A percentile compares a stretch with the other conserved stretches of the same genome.
phyloP scores from a whole-genome alignment of 768 basidiomycete species.

The Auricularia heimuer region DNA sequence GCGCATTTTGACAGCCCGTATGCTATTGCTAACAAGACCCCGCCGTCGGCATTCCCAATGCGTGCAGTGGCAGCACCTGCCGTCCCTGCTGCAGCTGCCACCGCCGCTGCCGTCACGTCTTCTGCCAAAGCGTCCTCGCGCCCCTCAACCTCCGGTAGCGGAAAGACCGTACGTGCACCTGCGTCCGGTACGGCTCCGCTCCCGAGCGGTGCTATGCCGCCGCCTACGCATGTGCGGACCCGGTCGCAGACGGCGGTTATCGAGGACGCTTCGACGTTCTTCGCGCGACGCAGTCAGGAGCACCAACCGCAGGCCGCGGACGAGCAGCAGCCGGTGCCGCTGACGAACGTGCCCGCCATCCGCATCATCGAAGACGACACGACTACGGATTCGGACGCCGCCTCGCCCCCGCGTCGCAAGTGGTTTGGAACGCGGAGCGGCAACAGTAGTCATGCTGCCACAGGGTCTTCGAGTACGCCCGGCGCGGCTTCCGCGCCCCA shows the following conservation, averaged over 20 bases:
- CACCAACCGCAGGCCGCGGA: neutral
- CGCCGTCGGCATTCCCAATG: slow-evolving; percentile 35
- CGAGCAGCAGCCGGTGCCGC: neutral
- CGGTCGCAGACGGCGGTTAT: slow-evolving; percentile 80
- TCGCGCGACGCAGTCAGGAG: neutral
- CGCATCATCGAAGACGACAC: neutral
- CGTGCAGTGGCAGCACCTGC: slow-evolving; percentile 38
- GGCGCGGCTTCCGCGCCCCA: slow-evolving; percentile 5
- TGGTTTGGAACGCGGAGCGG: neutral
- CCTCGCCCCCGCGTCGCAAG: slow-evolving; percentile 1
- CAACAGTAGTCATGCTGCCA: neutral
- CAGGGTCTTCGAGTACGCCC: neutral
- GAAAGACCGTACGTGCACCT: neutral
- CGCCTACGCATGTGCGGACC: slow-evolving; percentile 51
- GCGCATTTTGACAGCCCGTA: slow-evolving; percentile 83
- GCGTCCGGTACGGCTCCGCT: slow-evolving; percentile 13
- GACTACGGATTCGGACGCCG: neutral
- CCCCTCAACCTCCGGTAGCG: neutral
- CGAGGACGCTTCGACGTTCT: slow-evolving; percentile 41
- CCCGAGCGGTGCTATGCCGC: slow-evolving; percentile 54
- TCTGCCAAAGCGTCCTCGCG: neutral
- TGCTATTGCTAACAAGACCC: slow-evolving; percentile 43
- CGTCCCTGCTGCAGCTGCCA: slow-evolving; percentile 12
- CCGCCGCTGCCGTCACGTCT: neutral
- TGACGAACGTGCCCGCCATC: neutral